phyloP scores from a whole-genome alignment of 805 yeast genomes.

The Kluyveromyces starmeri region DNA sequence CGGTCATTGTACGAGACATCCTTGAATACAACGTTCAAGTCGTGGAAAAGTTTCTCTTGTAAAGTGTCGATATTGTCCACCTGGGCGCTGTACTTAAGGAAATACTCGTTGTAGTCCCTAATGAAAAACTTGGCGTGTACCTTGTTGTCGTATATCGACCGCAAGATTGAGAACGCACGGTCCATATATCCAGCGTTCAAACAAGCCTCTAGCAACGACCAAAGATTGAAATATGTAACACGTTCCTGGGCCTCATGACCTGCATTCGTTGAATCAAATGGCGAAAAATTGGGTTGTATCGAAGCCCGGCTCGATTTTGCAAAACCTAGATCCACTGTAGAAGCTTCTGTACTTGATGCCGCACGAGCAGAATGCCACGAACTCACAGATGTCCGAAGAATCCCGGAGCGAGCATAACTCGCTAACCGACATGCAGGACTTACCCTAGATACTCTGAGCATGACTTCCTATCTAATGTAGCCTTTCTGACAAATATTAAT shows the following conservation, averaged over 20 bases:
- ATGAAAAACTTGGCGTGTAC: slow-evolving; percentile 40
- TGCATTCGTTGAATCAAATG: slow-evolving; percentile 22
- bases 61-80: slow-evolving; percentile 32
- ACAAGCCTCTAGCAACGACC: slow-evolving; percentile 75
- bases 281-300: slow-evolving; percentile 18
- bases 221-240: slow-evolving; percentile 54
- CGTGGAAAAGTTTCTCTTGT: slow-evolving; percentile 30
- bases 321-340: slow-evolving; percentile 11
- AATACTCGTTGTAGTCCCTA: slow-evolving; percentile 61
- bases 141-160: slow-evolving; percentile 47
- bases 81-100: slow-evolving; percentile 24
- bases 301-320: slow-evolving; percentile 9
- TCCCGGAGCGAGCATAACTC: background rate
- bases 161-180: slow-evolving; percentile 61
- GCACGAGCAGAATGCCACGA: background rate
- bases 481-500: too few species aligned
- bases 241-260: slow-evolving; percentile 22
- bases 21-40: slow-evolving; percentile 34
- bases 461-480: too few species aligned
- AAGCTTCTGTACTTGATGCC: background rate
- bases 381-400: background rate
- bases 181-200: slow-evolving; percentile 53
- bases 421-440: background rate
- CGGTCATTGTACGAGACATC: slow-evolving; percentile 40
- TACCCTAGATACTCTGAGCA: slow-evolving; percentile 1